Percentiles rank a stretch among this genome's conserved stretches.
phyloP scores from a whole-genome alignment of 1,284 basidiomycete species.

The Cerioporus squamosus region DNA sequence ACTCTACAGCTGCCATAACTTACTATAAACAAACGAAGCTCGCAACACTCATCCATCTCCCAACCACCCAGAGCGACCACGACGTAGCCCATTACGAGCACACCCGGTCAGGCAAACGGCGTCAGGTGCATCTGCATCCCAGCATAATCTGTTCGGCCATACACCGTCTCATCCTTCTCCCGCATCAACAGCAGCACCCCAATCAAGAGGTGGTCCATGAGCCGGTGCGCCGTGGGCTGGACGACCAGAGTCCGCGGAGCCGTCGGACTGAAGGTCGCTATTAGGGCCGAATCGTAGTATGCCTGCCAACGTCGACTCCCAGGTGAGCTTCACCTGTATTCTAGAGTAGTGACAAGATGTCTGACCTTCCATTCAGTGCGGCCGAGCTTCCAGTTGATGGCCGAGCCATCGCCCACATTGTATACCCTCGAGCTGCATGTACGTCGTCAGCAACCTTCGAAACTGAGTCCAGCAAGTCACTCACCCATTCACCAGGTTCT shows the following conservation, averaged over 20 bases:
- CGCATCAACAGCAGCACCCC: conserved; percentile 33
- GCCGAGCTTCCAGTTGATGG: conserved; percentile 32
- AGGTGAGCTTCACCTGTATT: not conserved
- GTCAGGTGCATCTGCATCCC: not conserved
- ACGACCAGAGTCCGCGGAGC: conserved; percentile 27
- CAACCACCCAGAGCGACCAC: too few relatives aligned
- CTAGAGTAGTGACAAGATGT: not conserved
- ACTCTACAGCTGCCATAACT: too few relatives aligned
- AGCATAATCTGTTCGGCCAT: conserved; percentile 1
- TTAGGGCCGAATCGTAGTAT: conserved; percentile 14
- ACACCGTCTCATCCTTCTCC: conserved; percentile 19
- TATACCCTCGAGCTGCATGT: conserved; percentile 27
- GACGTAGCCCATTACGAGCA: too few relatives aligned
- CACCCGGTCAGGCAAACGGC: not conserved
- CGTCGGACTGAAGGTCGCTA: conserved; percentile 27
- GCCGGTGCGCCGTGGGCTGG: conserved; percentile 26
- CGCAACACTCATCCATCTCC: not conserved
- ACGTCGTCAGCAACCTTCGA: not conserved
- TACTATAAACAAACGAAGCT: not conserved
- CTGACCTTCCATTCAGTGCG: conserved; percentile 27
- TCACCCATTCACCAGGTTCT: conserved; percentile 26
- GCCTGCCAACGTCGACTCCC: conserved; percentile 15
- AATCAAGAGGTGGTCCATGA: conserved; percentile 31
- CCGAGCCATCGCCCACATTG: conserved; percentile 23
- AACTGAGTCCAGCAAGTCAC: not conserved